phyloP scores from a whole-genome alignment of 2,329 filamentous ascomycete genomes.

The Herpotrichia juniperi region DNA sequence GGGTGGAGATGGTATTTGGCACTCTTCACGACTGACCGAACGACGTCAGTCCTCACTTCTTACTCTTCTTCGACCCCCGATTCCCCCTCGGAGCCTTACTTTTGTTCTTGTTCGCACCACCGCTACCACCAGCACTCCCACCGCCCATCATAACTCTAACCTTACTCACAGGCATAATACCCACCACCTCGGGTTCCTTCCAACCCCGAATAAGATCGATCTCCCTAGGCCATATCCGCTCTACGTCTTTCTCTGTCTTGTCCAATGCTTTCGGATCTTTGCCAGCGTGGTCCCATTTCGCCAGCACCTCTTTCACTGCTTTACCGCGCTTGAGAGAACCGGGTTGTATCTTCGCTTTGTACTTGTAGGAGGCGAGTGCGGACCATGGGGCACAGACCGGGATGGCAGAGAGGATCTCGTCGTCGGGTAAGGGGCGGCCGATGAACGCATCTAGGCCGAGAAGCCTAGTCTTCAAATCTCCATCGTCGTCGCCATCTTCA shows the following conservation, averaged over 20 bases:
- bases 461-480: conserved; percentile 53
- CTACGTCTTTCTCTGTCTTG: conserved; percentile 58
- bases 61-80: conserved; percentile 19
- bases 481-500: conserved; percentile 63
- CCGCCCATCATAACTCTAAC: conserved; percentile 75
- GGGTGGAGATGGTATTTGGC: too few species aligned
- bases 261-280: conserved; percentile 54
- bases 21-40: not conserved
- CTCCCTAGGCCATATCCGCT: conserved; percentile 84
- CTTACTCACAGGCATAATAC: conserved; percentile 79
- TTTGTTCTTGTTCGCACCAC: conserved; percentile 20
- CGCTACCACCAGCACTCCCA: conserved; percentile 30
- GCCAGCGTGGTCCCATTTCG: conserved; percentile 74
- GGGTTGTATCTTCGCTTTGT: conserved; percentile 93
- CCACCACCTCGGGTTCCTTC: conserved; percentile 82
- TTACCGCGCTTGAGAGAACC: conserved; percentile 92
- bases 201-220: conserved; percentile 81
- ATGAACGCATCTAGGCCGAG: conserved; percentile 71
- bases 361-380: conserved; percentile 76
- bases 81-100: conserved; percentile 27
- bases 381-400: conserved; percentile 69
- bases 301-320: conserved; percentile 87
- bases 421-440: conserved; percentile 77
- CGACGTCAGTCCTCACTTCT: not conserved
- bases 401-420: conserved; percentile 75